Conservation (phyloP, 306 rosid genomes). For the Aeschynomene evenia region DNA sequence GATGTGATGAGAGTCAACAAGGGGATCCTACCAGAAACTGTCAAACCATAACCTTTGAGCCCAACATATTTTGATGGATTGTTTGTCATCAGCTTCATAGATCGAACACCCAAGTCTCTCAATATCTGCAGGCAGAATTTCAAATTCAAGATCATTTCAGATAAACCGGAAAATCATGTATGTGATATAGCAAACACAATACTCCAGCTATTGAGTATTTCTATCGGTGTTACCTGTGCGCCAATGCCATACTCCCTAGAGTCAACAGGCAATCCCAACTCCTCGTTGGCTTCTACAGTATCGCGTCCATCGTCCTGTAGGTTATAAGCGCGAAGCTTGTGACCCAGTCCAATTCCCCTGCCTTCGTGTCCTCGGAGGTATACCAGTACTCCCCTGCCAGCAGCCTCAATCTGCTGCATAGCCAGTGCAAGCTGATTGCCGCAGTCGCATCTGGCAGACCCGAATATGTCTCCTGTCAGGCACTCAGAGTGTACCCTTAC, state of each 20-base stretch:
- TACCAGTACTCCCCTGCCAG: constrained; percentile 85
- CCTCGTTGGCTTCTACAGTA: constrained; percentile 94
- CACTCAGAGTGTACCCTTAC: constrained; percentile 98
- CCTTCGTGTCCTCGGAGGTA: constrained; percentile 98
- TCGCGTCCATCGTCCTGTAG: constrained; percentile 84
- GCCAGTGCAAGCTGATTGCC: constrained; percentile 90
- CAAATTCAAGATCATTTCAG: constrained; percentile 5
- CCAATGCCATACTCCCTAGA: constrained; percentile 96
- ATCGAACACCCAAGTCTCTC: constrained; percentile 74
- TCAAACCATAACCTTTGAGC: constrained; percentile 81
- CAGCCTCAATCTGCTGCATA: constrained; percentile 94
- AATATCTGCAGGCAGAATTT: constrained; percentile 52
- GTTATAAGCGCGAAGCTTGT: constrained; percentile 91
- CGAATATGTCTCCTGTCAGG: constrained; percentile 96
- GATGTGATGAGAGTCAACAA: constrained; percentile 64
- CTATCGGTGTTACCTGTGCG: constrained; percentile 65
- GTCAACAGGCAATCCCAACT: constrained; percentile 91
- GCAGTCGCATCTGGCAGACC: constrained; percentile 96
- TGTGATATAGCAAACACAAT: background rate
- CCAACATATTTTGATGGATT: constrained; percentile 83
- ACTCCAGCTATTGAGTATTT: background rate
- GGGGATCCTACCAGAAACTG: constrained; percentile 74
- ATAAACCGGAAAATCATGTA: background rate
- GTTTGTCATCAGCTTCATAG: constrained; percentile 91
- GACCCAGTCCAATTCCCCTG: constrained; percentile 96